Conservation (phyloP, 208 protist genomes). For the Wallacemonas collosoma region DNA sequence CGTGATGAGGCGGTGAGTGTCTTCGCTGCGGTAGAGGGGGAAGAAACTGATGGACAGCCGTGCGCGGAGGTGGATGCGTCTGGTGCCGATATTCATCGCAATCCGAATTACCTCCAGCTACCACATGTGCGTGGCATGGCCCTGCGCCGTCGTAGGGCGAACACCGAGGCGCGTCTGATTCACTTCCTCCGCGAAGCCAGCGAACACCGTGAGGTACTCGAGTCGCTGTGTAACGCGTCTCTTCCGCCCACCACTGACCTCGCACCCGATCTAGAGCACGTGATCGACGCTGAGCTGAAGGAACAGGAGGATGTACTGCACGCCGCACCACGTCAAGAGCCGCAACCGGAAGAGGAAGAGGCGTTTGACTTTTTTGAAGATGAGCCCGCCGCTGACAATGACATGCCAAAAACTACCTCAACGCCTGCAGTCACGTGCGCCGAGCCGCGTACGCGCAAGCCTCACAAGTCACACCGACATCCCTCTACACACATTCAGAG, state of each 20-base stretch:
- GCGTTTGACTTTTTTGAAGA: slow-evolving; percentile 17
- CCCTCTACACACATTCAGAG: slow-evolving; percentile 2
- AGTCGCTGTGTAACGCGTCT: background rate
- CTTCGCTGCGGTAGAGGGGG: too few relatives aligned
- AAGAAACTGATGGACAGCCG: too few relatives aligned
- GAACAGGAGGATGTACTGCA: too few relatives aligned
- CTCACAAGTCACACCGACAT: too few relatives aligned
- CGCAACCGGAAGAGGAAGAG: slow-evolving; percentile 1
- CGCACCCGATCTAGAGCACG: too few relatives aligned
- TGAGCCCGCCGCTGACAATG: background rate
- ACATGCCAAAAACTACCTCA: too few relatives aligned
- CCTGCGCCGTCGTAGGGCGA: slow-evolving; percentile 30
- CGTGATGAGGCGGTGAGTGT: background rate
- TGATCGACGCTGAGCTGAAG: too few relatives aligned
- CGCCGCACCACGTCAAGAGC: background rate
- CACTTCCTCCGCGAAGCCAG: slow-evolving; percentile 29
- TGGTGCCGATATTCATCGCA: slow-evolving; percentile 16
- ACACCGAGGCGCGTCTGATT: slow-evolving; percentile 28
- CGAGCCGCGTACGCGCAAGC: too few relatives aligned
- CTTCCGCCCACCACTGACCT: too few relatives aligned
- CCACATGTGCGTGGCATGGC: slow-evolving; percentile 36
- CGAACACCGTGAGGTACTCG: slow-evolving; percentile 11
- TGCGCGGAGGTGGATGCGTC: too few relatives aligned
- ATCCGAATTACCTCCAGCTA: slow-evolving; percentile 38
- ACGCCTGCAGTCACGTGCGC: too few relatives aligned